A percentile compares a stretch with the other conserved stretches of the same genome.
Evolutionary conservation across 495 filamentous ascomycete genomes (phyloP).

Genomic region (Ramalina intermedia): DNA sequence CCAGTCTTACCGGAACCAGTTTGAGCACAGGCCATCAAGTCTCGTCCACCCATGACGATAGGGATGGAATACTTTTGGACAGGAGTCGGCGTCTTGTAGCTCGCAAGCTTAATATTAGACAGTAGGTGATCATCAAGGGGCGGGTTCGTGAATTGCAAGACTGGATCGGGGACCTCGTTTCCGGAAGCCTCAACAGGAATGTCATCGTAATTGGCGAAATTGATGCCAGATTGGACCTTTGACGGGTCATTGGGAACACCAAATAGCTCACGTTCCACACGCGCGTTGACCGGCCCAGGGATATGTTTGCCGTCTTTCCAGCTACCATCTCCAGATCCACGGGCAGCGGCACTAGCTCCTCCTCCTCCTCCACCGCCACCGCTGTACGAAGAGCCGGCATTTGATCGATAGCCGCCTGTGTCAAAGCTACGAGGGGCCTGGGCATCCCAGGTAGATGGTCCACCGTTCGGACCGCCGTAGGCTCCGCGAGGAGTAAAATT

Average conservation of each 20-base stretch:
- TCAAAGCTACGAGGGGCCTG: conserved; percentile 37
- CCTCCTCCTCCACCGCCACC: conserved; percentile 29
- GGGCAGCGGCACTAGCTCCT: conserved; percentile 32
- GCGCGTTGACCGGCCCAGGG: conserved; percentile 72
- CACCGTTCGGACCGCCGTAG: conserved; percentile 8
- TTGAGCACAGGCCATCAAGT: conserved; percentile 98
- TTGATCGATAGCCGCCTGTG: conserved; percentile 50
- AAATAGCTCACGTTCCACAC: conserved; percentile 89
- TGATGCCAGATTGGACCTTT: conserved; percentile 95
- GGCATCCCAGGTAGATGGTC: conserved; percentile 28
- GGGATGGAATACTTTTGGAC: conserved; percentile 98
- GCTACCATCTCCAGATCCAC: conserved; percentile 83
- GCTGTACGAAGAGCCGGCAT: conserved; percentile 23
- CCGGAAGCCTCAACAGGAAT: conserved; percentile 97
- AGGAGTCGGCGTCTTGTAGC: conserved; percentile 86
- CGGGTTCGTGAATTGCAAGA: conserved; percentile 79
- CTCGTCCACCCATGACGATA: conserved; percentile 90
- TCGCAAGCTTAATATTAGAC: conserved; percentile 79
- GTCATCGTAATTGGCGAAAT: conserved; percentile 99
- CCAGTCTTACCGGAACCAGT: conserved; percentile 99
- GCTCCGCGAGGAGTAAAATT: conserved; percentile 51
- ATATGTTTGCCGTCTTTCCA: conserved; percentile 97
- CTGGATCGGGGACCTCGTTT: conserved; percentile 83
- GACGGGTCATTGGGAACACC: conserved; percentile 83
- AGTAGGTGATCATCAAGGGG: conserved; percentile 86